Evolutionary conservation across 2,329 filamentous ascomycete genomes (phyloP).

Genomic region (Lizonia empirigonia): DNA sequence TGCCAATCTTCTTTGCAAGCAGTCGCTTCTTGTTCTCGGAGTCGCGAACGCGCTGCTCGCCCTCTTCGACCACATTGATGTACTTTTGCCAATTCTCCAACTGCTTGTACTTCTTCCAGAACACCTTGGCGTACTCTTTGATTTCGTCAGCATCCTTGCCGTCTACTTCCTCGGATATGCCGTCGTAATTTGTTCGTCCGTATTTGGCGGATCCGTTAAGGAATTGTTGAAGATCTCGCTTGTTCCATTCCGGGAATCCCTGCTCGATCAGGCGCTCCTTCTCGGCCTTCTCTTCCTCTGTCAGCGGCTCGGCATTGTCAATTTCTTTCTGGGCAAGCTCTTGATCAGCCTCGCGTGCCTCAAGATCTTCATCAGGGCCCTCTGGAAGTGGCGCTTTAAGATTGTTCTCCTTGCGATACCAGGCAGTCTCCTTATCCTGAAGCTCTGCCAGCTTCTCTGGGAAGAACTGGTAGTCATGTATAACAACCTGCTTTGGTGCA

Average conservation of each 20-base stretch:
- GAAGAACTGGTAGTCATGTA: slow-evolving; percentile 98
- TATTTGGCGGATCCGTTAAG: slow-evolving; percentile 94
- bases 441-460: slow-evolving; percentile 81
- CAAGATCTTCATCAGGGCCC: slow-evolving; percentile 83
- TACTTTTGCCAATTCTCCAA: slow-evolving; percentile 89
- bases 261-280: slow-evolving; percentile 81
- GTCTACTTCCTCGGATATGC: slow-evolving; percentile 87
- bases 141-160: slow-evolving; percentile 86
- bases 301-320: slow-evolving; percentile 85
- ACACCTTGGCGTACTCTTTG: slow-evolving; percentile 88
- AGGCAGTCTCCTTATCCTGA: slow-evolving; percentile 95
- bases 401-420: slow-evolving; percentile 92
- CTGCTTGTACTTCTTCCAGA: slow-evolving; percentile 94
- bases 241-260: slow-evolving; percentile 94
- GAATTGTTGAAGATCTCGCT: slow-evolving; percentile 97
- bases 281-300: slow-evolving; percentile 85
- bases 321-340: slow-evolving; percentile 90
- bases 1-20: slow-evolving; percentile 90
- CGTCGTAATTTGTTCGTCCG: slow-evolving; percentile 82
- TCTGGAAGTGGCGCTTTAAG: slow-evolving; percentile 93
- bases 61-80: slow-evolving; percentile 86
- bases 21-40: slow-evolving; percentile 92
- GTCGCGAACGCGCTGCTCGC: slow-evolving; percentile 86
- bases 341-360: slow-evolving; percentile 84
- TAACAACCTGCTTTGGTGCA: slow-evolving; percentile 86